Evolutionary conservation across 1,139 yeast species (phyloP).

Genomic region (Suhomyces bolitotheri): DNA sequence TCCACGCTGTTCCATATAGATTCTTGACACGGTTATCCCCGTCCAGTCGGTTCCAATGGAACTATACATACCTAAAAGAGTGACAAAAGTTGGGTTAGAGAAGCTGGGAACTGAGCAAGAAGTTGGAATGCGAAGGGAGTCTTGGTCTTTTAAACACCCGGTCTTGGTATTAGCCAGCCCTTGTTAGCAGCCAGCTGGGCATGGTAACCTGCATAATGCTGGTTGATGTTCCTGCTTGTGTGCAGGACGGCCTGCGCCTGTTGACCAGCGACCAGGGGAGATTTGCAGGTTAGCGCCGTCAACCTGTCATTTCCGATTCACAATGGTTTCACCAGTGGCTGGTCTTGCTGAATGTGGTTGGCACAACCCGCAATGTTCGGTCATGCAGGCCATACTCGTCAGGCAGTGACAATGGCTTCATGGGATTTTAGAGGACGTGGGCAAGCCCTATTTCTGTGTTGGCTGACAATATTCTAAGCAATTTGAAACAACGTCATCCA

Average conservation of each 20-base stretch:
- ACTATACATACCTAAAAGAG: constrained; percentile 2
- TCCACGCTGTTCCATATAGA: no score
- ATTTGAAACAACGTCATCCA: no score
- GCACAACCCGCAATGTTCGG: background rate
- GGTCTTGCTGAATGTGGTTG: background rate
- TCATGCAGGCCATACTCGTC: no score
- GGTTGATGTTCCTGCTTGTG: no score
- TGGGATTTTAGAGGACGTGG: no score
- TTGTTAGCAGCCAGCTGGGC: background rate
- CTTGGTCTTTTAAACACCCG: background rate
- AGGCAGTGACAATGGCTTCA: no score
- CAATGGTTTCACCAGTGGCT: no score
- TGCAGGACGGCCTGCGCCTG: no score
- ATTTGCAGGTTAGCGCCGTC: background rate
- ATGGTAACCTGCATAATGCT: background rate
- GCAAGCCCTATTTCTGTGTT: no score
- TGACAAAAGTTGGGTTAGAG: constrained; percentile 5
- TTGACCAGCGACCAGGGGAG: background rate
- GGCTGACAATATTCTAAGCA: no score
- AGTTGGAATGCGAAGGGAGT: background rate
- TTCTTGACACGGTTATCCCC: no score
- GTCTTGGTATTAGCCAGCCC: background rate
- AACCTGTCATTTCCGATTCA: background rate
- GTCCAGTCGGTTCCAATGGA: no score
- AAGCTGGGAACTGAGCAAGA: background rate